phyloP scores from a whole-genome alignment of 2,329 filamentous ascomycete genomes.

The Stagonosporopsis vannaccii region DNA sequence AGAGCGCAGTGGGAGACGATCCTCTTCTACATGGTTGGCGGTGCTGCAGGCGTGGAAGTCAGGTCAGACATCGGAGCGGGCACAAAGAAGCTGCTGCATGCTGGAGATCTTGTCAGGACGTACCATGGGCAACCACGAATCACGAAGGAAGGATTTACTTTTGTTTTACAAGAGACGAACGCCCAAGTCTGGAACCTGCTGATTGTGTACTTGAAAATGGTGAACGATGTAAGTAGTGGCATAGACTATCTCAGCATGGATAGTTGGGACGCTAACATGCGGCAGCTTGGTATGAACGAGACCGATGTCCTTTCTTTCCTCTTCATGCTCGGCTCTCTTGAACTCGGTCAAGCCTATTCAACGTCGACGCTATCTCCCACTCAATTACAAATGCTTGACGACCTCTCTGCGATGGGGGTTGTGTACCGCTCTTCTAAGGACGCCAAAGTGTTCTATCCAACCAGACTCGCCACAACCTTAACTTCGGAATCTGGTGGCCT shows the following conservation, averaged over 20 bases:
- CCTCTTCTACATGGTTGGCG: conserved; percentile 90
- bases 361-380: conserved; percentile 82
- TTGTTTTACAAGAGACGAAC: conserved; percentile 92
- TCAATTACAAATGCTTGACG: conserved; percentile 87
- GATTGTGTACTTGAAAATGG: conserved; percentile 89
- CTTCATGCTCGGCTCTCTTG: conserved; percentile 91
- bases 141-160: conserved; percentile 92
- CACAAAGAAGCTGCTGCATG: conserved; percentile 83
- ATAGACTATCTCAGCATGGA: background rate
- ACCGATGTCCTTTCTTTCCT: conserved; percentile 96
- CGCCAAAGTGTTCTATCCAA: conserved; percentile 77
- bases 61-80: conserved; percentile 60
- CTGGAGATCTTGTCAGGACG: conserved; percentile 79
- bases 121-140: conserved; percentile 69
- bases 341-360: conserved; percentile 90
- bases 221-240: conserved; percentile 62
- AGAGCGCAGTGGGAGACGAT: conserved; percentile 94
- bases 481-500: conserved; percentile 79
- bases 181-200: conserved; percentile 96
- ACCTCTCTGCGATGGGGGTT: conserved; percentile 90
- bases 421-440: conserved; percentile 68
- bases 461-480: conserved; percentile 89
- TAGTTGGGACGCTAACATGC: conserved; percentile 10
- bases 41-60: conserved; percentile 60
- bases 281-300: conserved; percentile 75